Conservation (phyloP, 331 rosid genomes). For the Acacia concinna region DNA sequence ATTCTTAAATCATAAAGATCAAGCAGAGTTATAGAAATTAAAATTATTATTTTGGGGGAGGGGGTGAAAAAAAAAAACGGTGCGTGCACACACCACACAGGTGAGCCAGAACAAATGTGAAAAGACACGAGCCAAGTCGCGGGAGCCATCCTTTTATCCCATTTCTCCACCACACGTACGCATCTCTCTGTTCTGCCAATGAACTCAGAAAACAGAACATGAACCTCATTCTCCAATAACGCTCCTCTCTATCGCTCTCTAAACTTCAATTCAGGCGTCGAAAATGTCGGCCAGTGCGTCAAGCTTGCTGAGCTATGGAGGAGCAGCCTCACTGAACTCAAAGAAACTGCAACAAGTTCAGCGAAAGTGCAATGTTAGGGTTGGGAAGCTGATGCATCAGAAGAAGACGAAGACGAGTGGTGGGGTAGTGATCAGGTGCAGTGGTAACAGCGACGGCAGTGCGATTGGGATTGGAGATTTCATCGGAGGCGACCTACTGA, state of each 20-base stretch:
- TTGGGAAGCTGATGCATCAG: neutral
- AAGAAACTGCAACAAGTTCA: conserved; percentile 18
- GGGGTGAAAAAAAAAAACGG: neutral
- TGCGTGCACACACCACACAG: neutral
- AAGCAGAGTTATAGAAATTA: neutral
- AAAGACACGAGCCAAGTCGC: conserved; percentile 20
- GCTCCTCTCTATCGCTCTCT: neutral
- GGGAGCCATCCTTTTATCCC: conserved; percentile 55
- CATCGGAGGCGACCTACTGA: conserved; percentile 86
- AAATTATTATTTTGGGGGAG: neutral
- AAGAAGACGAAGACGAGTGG: neutral
- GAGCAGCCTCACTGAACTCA: conserved; percentile 33
- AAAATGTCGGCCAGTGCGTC: conserved; percentile 46
- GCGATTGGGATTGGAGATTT: conserved; percentile 67
- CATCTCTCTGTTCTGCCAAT: neutral
- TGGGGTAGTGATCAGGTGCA: conserved; percentile 45
- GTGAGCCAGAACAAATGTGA: neutral
- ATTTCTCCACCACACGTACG: conserved; percentile 53
- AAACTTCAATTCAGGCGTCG: neutral
- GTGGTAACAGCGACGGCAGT: neutral
- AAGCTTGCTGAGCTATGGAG: conserved; percentile 50
- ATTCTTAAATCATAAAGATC: neutral
- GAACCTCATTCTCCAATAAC: conserved; percentile 30
- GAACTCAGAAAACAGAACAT: conserved; percentile 8
- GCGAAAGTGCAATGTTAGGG: neutral